phyloP scores from a whole-genome alignment of 2,329 filamentous ascomycete species.

The Neonectria faginata region DNA sequence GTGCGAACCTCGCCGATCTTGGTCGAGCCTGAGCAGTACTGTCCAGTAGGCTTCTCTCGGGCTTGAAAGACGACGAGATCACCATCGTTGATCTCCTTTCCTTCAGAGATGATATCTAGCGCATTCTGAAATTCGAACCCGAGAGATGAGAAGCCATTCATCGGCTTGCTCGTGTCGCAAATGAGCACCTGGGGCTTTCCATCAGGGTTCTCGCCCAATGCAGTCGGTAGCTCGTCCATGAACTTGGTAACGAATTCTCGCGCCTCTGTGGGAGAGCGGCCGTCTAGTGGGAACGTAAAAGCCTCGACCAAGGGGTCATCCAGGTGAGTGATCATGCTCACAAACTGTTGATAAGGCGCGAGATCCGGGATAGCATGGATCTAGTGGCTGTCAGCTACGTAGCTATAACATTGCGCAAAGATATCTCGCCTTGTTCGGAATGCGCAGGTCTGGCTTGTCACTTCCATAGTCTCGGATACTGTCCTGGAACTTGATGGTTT shows the following conservation, averaged over 20 bases:
- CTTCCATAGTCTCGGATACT: slow-evolving; percentile 84
- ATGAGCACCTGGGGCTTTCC: slow-evolving; percentile 86
- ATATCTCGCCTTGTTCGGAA: slow-evolving; percentile 70
- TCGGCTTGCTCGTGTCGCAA: slow-evolving; percentile 77
- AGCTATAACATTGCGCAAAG: not conserved
- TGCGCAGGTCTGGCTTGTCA: slow-evolving; percentile 92
- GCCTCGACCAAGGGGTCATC: slow-evolving; percentile 78
- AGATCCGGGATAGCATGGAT: slow-evolving; percentile 74
- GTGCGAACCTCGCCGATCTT: slow-evolving; percentile 78
- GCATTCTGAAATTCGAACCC: slow-evolving; percentile 75
- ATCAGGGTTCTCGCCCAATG: slow-evolving; percentile 75
- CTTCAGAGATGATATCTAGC: slow-evolving; percentile 44
- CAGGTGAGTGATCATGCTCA: slow-evolving; percentile 79
- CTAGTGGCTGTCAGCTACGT: slow-evolving; percentile 53
- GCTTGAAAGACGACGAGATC: slow-evolving; percentile 88
- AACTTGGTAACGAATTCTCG: slow-evolving; percentile 74
- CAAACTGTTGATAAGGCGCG: slow-evolving; percentile 68
- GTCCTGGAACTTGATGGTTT: slow-evolving; percentile 52
- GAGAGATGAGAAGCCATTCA: slow-evolving; percentile 81
- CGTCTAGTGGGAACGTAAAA: slow-evolving; percentile 72
- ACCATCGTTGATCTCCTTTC: slow-evolving; percentile 66
- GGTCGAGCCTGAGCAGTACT: slow-evolving; percentile 69
- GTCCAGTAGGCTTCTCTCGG: slow-evolving; percentile 72
- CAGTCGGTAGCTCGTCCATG: slow-evolving; percentile 71
- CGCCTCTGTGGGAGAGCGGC: slow-evolving; percentile 64